Evolutionary conservation across 2,329 filamentous ascomycete species (phyloP), one percentile per base, ranked within the genome.

Genomic region (Teratosphaeria viscida): DNA sequence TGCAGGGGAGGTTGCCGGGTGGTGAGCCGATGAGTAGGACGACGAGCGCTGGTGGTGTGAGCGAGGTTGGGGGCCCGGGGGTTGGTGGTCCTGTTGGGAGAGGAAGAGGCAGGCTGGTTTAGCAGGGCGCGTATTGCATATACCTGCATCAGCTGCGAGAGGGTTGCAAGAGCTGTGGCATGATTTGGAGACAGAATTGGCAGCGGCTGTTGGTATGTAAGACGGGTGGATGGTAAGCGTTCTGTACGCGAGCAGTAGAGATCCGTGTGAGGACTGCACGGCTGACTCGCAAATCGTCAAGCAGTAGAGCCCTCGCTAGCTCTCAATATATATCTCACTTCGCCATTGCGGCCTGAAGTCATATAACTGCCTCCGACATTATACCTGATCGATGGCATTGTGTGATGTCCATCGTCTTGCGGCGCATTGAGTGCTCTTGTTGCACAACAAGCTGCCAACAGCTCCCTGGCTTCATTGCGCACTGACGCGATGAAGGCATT

Each of bases 11-110:
- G 27, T 34, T 59, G 8, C 29, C 19, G 11, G 60, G 60, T 10
- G 52, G 57, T 29, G 60, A 61, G 57, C 27, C 67, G 26, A 68
- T 69, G 67, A 67, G 64, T 56, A 58, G 67, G 56, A 69, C 67
- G 6, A 69, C 67, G 7, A 65, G 62, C 53, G 63, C 65, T 2
- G 67, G 67, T 26, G 67, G 65, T 14, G 54, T 58, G 19, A 67
- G 66, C 61, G 67, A 69, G 61, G 27, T 62, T 34, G 66, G 66
- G 11, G 66, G 67, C n/a, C 43, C 57, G 32, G 56, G 37, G 37
- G 37, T 39, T 6, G 11, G 23, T 3, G 47, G 60, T 12, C 58
- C 58, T 35, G 59, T 58, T 43, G 56, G 65, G 52, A 64, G 65
- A 32, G 62, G 65, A 47, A 58, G 64, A 56, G 64, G 66, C 27